A percentile compares a stretch with the other conserved stretches of the same genome.
Conservation (phyloP, 257 asterid species). For the Solanum appendiculatum region DNA sequence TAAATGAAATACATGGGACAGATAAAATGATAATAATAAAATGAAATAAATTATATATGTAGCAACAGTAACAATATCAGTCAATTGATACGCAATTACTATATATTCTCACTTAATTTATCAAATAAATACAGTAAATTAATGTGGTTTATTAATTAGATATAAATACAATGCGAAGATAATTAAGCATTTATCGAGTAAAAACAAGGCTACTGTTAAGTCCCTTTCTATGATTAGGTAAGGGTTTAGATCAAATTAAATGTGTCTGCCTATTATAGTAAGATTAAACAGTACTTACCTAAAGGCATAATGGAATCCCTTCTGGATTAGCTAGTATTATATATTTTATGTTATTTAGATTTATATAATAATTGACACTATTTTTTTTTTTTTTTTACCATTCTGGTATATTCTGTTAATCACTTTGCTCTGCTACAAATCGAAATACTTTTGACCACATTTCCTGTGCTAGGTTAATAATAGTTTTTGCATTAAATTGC, state of each 20-base stretch:
- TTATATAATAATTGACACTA: not conserved
- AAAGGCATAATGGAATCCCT: not conserved
- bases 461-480: not conserved
- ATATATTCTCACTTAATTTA: not conserved
- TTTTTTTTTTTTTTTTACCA: not conserved
- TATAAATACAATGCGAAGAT: not conserved
- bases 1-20: not conserved
- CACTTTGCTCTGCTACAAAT: not conserved
- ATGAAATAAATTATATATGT: too few species aligned
- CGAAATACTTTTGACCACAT: not conserved
- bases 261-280: not conserved
- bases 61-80: not conserved
- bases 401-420: not conserved
- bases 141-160: not conserved
- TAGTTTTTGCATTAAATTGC: not conserved
- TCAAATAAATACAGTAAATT: not conserved
- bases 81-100: not conserved
- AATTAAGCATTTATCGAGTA: not conserved
- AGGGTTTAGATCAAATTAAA: not conserved
- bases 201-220: not conserved
- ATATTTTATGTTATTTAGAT: too few species aligned
- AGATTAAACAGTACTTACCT: not conserved
- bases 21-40: too few species aligned
- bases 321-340: not conserved
- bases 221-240: not conserved